Evolutionary conservation across 345 rosid species (phyloP).

Genomic region (Pistacia vera): DNA sequence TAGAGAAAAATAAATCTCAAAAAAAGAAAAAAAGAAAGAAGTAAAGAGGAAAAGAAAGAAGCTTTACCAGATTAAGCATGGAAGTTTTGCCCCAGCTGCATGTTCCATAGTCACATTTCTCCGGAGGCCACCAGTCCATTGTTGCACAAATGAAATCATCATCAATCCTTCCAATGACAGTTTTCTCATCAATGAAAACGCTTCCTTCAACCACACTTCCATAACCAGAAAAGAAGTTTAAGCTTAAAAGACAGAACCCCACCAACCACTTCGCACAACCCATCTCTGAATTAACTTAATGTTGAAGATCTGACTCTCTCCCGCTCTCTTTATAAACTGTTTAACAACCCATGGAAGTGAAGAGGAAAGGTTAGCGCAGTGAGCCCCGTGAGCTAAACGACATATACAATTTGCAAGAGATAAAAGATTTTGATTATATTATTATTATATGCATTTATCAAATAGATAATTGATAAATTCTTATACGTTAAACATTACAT

Average conservation of each 20-base stretch:
- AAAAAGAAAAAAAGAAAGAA: not conserved
- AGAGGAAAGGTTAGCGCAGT: not conserved
- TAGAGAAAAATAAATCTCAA: too few relatives aligned
- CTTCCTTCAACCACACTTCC: constrained; percentile 36
- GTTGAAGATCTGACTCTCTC: constrained; percentile 23
- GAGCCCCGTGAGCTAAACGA: not conserved
- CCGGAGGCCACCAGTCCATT: constrained; percentile 99
- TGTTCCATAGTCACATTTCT: constrained; percentile 94
- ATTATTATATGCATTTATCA: too few relatives aligned
- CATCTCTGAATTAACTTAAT: constrained; percentile 30
- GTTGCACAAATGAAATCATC: constrained; percentile 94
- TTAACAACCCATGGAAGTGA: constrained; percentile 16
- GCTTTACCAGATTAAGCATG: constrained; percentile 79
- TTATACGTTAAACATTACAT: too few relatives aligned
- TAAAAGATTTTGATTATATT: not conserved
- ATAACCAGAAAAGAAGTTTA: not conserved
- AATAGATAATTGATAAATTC: too few relatives aligned
- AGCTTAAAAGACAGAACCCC: constrained; percentile 31
- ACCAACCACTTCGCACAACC: constrained; percentile 29
- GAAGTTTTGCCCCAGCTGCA: constrained; percentile 91
- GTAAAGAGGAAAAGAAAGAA: not conserved
- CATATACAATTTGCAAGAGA: not conserved
- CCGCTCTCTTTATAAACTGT: not conserved
- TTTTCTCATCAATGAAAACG: constrained; percentile 53
- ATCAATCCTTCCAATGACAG: constrained; percentile 67